Evolutionary conservation across 495 filamentous ascomycete species (phyloP), one percentile per base, ranked within the genome.

Genomic region (Evernia prunastri): DNA sequence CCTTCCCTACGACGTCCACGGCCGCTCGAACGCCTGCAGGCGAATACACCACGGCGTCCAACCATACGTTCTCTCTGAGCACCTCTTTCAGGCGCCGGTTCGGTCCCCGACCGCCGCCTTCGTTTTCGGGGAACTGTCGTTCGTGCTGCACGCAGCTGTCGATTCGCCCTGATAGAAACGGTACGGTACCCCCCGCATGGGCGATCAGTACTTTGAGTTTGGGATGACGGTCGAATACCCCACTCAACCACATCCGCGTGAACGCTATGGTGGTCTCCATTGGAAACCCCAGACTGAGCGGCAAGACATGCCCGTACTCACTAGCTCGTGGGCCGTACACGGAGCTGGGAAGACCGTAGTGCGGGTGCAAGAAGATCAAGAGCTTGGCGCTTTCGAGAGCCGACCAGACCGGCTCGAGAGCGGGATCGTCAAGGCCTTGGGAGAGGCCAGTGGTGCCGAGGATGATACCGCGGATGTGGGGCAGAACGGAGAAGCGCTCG

Each of bases 201-300:
- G 93, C 93, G 12, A 97, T 76, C 51, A 97, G 73, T 61, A 97
- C 81, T 17, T 83, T 76, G 66, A 97, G 72, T n/a, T 74, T 73
- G 0, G 82, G 83, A 35, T 91, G 89, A 10, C 81, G 80, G 72
- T 96, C 92, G 72, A 92, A 97, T 1, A 96, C 89, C 0, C 90
- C 89, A 4, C 85, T 81, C 1, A 97, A 75, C 23, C 89, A 83
- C 91, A 97, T 96, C 12, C 93, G 78, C 3, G 90, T 86, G 1
- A 97, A 87, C 0, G 92, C 90, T 62, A 97, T 92, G 10, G 92
- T 96, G 0, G 93, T 97, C 72, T 97, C 93, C 45, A 97, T 79
- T 1, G 93, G 93, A 71, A 96, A 97, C 11, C 93, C 92, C 3
- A 97, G 72, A 0, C 90, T 89, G 5, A 97, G 78, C 2, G 91